A percentile compares a stretch with the other conserved stretches of the same genome.
These are phyloP conservation scores for Sordariomycetes sp. DNA, from an alignment of 2,329 filamentous ascomycete genomes.

Conservation along the genomic window DNA sequence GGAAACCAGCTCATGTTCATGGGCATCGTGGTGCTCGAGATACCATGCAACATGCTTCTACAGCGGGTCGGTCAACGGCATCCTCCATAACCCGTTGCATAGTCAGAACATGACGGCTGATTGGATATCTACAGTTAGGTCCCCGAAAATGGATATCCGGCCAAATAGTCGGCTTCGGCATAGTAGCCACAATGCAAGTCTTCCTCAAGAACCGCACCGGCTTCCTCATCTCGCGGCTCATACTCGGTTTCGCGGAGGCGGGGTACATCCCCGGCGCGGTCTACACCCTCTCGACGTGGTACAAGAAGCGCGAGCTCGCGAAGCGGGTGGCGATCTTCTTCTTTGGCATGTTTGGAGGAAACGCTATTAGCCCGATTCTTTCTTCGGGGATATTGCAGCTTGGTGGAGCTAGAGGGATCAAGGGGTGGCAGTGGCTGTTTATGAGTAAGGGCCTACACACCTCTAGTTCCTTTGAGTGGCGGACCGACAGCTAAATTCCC, in stretches of 20 bases:
- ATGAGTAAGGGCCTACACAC: conserved; percentile 18
- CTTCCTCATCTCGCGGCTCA: conserved; percentile 26
- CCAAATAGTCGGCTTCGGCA: conserved; percentile 33
- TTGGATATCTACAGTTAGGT: too few relatives aligned
- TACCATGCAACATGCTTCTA: conserved; percentile 34
- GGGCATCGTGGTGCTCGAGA: conserved; percentile 33
- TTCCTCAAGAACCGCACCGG: conserved; percentile 26
- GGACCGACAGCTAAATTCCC: neutral
- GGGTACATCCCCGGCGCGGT: conserved; percentile 38
- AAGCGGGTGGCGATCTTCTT: conserved; percentile 35
- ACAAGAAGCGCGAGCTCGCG: conserved; percentile 28
- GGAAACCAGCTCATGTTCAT: conserved; percentile 40
- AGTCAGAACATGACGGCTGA: too few relatives aligned
- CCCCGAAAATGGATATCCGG: conserved; percentile 33
- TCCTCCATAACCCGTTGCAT: neutral
- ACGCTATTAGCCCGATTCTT: conserved; percentile 32
- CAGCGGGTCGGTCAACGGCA: conserved; percentile 11
- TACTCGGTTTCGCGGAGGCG: conserved; percentile 33
- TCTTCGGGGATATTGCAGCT: conserved; percentile 32
- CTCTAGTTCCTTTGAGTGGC: neutral
- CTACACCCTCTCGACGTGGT: conserved; percentile 38
- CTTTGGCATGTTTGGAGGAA: conserved; percentile 38
- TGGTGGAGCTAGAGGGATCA: conserved; percentile 22
- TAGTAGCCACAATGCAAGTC: conserved; percentile 29
- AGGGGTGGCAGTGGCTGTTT: conserved; percentile 38